Conservation (phyloP, 768 basidiomycete genomes). For the Leccinum sublutescens region DNA sequence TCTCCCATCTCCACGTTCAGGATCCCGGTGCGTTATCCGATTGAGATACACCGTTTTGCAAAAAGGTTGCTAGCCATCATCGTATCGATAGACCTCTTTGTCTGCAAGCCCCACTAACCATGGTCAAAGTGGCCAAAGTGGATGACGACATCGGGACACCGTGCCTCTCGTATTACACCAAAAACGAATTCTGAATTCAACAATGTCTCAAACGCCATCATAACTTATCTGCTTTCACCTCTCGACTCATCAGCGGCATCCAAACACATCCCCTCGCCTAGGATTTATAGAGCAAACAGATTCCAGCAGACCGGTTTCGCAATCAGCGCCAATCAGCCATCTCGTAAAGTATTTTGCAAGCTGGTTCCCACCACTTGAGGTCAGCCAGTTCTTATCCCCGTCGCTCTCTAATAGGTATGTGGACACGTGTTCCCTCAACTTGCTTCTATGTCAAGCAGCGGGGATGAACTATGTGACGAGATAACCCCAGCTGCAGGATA, state of each 20-base stretch:
- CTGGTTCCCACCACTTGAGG: constrained; percentile 18
- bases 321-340: constrained; percentile 16
- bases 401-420: constrained; percentile 18
- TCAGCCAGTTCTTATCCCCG: constrained; percentile 9
- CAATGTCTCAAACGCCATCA: neutral
- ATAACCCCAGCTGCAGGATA: constrained; percentile 11
- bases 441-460: constrained; percentile 18
- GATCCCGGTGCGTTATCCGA: neutral
- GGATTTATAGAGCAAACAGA: neutral
- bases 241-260: neutral
- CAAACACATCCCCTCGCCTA: neutral
- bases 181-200: neutral
- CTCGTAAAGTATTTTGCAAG: constrained; percentile 21
- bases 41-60: neutral
- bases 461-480: constrained; percentile 15
- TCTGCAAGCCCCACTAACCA: neutral
- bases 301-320: constrained; percentile 2
- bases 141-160: neutral
- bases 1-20: neutral
- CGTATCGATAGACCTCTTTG: neutral
- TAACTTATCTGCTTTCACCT: neutral
- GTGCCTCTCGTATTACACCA: neutral
- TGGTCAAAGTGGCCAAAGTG: neutral
- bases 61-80: neutral
- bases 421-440: constrained; percentile 14